Evolutionary conservation across 2,329 filamentous ascomycete genomes (phyloP).

Genomic region (Microsporum audouinii): DNA sequence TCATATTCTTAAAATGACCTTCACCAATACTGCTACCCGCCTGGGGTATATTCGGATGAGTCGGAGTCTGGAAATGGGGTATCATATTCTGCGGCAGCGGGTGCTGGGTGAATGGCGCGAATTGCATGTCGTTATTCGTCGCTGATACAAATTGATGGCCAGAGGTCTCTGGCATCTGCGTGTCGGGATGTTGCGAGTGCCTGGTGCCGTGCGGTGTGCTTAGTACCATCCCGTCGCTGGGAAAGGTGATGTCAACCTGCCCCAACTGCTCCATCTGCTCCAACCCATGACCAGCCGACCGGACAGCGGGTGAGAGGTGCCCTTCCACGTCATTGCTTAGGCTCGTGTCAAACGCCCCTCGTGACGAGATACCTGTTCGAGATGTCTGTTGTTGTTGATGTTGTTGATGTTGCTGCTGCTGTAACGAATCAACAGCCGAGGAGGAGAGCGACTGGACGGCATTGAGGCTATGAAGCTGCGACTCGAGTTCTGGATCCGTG

Average conservation of each 20-base stretch:
- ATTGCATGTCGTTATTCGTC: background rate
- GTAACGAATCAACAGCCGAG: background rate
- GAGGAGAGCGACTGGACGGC: background rate
- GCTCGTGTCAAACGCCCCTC: background rate
- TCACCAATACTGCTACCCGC: background rate
- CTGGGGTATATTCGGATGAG: background rate
- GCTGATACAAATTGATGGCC: background rate
- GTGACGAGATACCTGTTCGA: background rate
- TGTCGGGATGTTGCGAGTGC: background rate
- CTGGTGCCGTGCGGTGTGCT: background rate
- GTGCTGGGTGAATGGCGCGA: background rate
- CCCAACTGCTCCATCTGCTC: background rate
- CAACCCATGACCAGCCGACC: background rate
- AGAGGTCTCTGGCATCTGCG: background rate
- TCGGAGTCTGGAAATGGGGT: conserved; percentile 2
- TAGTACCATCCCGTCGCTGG: background rate
- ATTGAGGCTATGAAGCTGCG: background rate
- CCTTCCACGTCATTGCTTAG: background rate
- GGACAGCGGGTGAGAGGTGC: background rate
- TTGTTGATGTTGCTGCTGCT: background rate
- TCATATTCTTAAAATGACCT: conserved; percentile 30
- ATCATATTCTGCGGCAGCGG: background rate
- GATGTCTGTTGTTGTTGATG: background rate
- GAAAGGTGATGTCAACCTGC: background rate
- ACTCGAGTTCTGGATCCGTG: conserved; percentile 4